Evolutionary conservation across 2,329 filamentous ascomycete genomes (phyloP).

Genomic region (Aspergillus oerlinghausenensis): DNA sequence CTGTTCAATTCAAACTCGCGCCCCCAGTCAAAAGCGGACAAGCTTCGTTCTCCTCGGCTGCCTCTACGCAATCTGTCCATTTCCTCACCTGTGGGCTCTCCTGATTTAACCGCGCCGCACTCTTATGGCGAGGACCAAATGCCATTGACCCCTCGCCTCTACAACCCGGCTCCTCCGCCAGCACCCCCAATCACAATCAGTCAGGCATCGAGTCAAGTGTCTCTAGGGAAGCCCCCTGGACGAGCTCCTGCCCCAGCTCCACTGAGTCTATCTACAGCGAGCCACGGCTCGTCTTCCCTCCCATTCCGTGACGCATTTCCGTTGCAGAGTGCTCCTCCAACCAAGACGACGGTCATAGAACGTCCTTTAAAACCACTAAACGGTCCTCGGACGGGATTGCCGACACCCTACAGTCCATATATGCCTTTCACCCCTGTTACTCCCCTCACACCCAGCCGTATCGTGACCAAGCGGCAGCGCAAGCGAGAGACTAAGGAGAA

Average conservation of each 20-base stretch:
- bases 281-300: conserved; percentile 31
- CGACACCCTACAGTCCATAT: conserved; percentile 48
- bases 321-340: conserved; percentile 42
- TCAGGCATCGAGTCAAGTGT: conserved; percentile 35
- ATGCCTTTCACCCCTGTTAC: conserved; percentile 49
- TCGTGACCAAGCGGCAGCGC: conserved; percentile 42
- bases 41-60: conserved; percentile 40
- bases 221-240: conserved; percentile 12
- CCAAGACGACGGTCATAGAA: conserved; percentile 47
- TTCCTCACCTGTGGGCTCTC: conserved; percentile 49
- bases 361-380: conserved; percentile 32
- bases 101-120: conserved; percentile 38
- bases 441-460: conserved; percentile 44
- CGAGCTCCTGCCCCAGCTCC: conserved; percentile 26
- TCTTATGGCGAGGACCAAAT: conserved; percentile 50
- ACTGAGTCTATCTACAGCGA: conserved; percentile 26
- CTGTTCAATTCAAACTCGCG: conserved; percentile 38
- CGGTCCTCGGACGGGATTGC: conserved; percentile 45
- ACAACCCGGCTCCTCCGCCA: conserved; percentile 54
- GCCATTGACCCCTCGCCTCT: conserved; percentile 53
- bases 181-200: conserved; percentile 18
- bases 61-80: conserved; percentile 54
- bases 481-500: conserved; percentile 39
- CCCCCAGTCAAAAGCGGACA: conserved; percentile 37
- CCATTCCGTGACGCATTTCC: conserved; percentile 44